phyloP scores from a whole-genome alignment of 805 yeast species.

The Jamesozyma hellenica region DNA sequence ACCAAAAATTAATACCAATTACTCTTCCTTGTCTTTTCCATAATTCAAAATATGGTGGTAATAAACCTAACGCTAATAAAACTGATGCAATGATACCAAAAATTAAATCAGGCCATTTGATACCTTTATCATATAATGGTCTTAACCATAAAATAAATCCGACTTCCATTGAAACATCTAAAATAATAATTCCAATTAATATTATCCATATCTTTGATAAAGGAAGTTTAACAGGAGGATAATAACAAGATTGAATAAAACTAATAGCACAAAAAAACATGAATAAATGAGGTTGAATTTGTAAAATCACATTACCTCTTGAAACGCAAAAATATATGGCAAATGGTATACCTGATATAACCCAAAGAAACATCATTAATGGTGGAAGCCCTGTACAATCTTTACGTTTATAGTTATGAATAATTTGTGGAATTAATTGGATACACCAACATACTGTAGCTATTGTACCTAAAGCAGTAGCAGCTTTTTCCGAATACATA shows the following conservation, averaged over 20 bases:
- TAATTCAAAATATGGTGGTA: slow-evolving; percentile 85
- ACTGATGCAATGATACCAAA: slow-evolving; percentile 77
- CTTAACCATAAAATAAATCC: slow-evolving; percentile 67
- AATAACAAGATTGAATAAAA: slow-evolving; percentile 56
- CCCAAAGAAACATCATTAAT: slow-evolving; percentile 81
- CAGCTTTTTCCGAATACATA: slow-evolving; percentile 15
- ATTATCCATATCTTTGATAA: slow-evolving; percentile 30
- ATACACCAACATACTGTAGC: slow-evolving; percentile 92
- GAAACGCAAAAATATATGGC: slow-evolving; percentile 71
- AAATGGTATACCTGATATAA: slow-evolving; percentile 69
- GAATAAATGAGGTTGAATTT: slow-evolving; percentile 82
- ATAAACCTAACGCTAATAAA: slow-evolving; percentile 60
- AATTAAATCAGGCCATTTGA: slow-evolving; percentile 66
- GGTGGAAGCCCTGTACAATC: slow-evolving; percentile 84
- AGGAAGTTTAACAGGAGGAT: slow-evolving; percentile 54
- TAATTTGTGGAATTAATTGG: slow-evolving; percentile 79
- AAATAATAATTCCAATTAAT: slow-evolving; percentile 32
- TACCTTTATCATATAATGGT: slow-evolving; percentile 41
- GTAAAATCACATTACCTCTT: slow-evolving; percentile 64
- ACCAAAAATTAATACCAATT: slow-evolving; percentile 78
- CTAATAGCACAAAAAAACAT: slow-evolving; percentile 56
- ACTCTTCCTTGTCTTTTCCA: slow-evolving; percentile 74
- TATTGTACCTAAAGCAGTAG: slow-evolving; percentile 72
- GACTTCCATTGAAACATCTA: slow-evolving; percentile 51
- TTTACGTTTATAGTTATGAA: slow-evolving; percentile 61